Base-by-base conservation (phyloP, 2,329 filamentous ascomycete genomes). In the Diaporthe ilicicola region DNA sequence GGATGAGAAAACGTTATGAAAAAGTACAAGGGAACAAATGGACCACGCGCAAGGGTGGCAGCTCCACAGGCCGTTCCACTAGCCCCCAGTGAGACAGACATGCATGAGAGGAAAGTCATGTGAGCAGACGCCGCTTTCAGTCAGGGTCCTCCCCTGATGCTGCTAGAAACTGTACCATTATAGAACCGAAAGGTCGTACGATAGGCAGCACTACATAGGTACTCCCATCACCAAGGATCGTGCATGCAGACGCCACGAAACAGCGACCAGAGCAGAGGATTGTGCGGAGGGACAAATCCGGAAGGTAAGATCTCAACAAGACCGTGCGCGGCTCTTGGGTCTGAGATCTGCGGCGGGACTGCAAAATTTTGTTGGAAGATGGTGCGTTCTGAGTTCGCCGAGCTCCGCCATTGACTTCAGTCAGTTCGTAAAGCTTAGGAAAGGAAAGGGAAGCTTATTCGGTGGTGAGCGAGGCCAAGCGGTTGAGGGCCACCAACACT, bases 401-500 rank as follows among this genome's bases (percentile, higher is more conserved):
- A 12, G 27, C 32, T 54, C 32, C n/a, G 37, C 59, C 34, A 55
- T 15, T 42, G 17, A 29, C n/a, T 42, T 29, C 17, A 13, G 32
- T 10, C 24, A 44, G 24, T n/a, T n/a, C n/a, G 22, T 15, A 3
- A 27, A 24, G 24, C 19, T 50, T 10, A 15, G 3, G 10, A 17
- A 34, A 4, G 10, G 10, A 34, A 4, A 3, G 42, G 22, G 42
- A 1, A 7, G 53, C 66, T 59, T 19, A 68, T 27, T 68, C 66
- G 12, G 29, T 19, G 4, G 53, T 39, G 44, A 24, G 15, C 15
- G 65, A 77, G 72, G 50, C 77, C 75, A 73, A 22, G 34, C 68
- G 72, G 50, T 75, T 70, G 66, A 73, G 54, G 39, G 66, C 29
- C 44, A 55, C 56, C 27, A 74, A 86, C 90, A 82, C 85, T 93